Conservation (phyloP, 805 yeast species). For the Myxozyma kluyveri region DNA sequence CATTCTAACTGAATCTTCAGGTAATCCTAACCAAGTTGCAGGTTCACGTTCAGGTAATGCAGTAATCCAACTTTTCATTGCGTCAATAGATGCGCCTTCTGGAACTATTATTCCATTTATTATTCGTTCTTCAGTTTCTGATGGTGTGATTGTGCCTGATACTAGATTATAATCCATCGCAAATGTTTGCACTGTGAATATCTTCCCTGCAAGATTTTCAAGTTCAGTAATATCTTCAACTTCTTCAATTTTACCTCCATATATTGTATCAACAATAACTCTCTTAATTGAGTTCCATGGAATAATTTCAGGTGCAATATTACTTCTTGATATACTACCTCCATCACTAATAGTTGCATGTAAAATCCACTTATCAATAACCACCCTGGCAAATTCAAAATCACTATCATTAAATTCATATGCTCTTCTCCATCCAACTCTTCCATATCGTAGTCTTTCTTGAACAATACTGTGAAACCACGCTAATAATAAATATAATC, state of each 20-base stretch:
- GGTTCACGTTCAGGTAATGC: conserved; percentile 54
- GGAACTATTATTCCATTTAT: conserved; percentile 41
- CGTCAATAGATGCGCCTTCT: conserved; percentile 43
- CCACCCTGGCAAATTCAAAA: conserved; percentile 48
- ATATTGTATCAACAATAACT: conserved; percentile 54
- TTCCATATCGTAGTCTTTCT: conserved; percentile 58
- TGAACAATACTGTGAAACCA: conserved; percentile 70
- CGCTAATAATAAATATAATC: conserved; percentile 53
- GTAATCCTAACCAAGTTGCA: conserved; percentile 54
- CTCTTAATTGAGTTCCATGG: conserved; percentile 56
- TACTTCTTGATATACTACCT: conserved; percentile 30
- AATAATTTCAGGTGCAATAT: conserved; percentile 47
- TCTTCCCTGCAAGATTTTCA: conserved; percentile 24
- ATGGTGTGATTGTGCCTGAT: conserved; percentile 7
- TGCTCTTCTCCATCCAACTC: conserved; percentile 57
- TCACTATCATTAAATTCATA: conserved; percentile 80
- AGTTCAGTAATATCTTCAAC: conserved; percentile 29
- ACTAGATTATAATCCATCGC: conserved; percentile 41
- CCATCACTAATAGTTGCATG: conserved; percentile 23
- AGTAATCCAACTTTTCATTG: conserved; percentile 50
- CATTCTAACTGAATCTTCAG: conserved; percentile 42
- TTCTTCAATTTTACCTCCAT: conserved; percentile 50
- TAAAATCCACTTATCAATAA: conserved; percentile 46
- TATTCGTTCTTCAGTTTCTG: conserved; percentile 28
- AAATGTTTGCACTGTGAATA: conserved; percentile 39